Conservation (phyloP, 2,329 filamentous ascomycete genomes). For the Salinomyces thailandicus region DNA sequence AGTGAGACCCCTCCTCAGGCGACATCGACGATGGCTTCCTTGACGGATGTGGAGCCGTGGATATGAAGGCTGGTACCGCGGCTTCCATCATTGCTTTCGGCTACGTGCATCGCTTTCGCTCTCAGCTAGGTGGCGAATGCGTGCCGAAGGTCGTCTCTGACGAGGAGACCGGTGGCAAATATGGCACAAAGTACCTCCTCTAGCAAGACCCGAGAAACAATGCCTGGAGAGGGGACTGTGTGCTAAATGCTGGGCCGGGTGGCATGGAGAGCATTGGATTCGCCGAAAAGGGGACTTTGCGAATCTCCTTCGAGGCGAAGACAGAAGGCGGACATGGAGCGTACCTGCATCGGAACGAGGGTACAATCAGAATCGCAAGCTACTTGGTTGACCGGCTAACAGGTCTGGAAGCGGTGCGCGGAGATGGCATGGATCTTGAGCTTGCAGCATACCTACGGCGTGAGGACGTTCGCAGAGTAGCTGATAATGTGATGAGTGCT, state of each 20-base stretch:
- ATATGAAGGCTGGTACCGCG: conserved; percentile 37
- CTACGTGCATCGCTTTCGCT: conserved; percentile 19
- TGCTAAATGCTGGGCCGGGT: conserved; percentile 32
- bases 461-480: conserved; percentile 21
- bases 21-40: conserved; percentile 25
- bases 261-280: conserved; percentile 32
- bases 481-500: conserved; percentile 29
- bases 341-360: conserved; percentile 30
- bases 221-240: conserved; percentile 30
- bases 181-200: conserved; percentile 28
- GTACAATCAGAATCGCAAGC: conserved; percentile 29
- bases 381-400: conserved; percentile 23
- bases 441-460: conserved; percentile 23
- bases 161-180: conserved; percentile 33
- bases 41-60: conserved; percentile 31
- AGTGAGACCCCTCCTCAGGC: conserved; percentile 29
- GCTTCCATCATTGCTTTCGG: conserved; percentile 31
- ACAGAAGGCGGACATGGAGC: conserved; percentile 31
- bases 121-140: conserved; percentile 9
- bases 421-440: conserved; percentile 17
- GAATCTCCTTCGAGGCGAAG: conserved; percentile 28
- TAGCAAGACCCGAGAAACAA: conserved; percentile 18
- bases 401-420: conserved; percentile 21
- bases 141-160: conserved; percentile 29
- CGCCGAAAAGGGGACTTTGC: conserved; percentile 34